These are phyloP conservation scores for Cryphonectria nitschkei DNA, from an alignment of 2,329 filamentous ascomycete genomes.

Conservation along the genomic window DNA sequence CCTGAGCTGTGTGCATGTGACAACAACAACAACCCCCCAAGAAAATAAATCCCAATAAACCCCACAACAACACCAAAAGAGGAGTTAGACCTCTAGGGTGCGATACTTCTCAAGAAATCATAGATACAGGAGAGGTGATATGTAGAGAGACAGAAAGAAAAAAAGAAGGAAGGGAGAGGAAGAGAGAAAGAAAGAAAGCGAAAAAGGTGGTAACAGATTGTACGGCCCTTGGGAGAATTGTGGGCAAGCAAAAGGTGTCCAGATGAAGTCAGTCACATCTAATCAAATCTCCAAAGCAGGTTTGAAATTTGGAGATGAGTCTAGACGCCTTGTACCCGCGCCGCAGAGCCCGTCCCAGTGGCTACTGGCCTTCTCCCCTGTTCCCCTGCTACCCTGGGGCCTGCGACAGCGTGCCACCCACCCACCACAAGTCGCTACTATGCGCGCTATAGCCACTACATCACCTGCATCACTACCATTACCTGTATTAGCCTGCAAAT, in stretches of 20 bases:
- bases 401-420: neutral
- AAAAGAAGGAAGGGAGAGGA: neutral
- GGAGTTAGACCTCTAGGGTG: neutral
- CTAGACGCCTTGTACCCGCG: neutral
- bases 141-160: neutral
- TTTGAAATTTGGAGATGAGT: constrained; percentile 11
- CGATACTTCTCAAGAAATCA: neutral
- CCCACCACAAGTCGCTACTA: neutral
- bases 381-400: constrained; percentile 1
- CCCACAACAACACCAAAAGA: neutral
- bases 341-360: neutral
- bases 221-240: neutral
- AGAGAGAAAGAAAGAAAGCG: neutral
- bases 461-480: no score
- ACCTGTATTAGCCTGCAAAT: neutral
- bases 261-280: constrained; percentile 8
- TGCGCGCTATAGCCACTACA: no score
- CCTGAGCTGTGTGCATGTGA: constrained; percentile 9
- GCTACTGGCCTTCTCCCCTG: neutral
- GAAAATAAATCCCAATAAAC: neutral
- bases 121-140: neutral
- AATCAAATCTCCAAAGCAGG: constrained; percentile 14
- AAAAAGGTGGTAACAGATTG: neutral
- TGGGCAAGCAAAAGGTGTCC: constrained; percentile 10
- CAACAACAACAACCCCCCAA: neutral